Conservation (phyloP, 495 filamentous ascomycete genomes). For the Lindgomyces ingoldianus region DNA sequence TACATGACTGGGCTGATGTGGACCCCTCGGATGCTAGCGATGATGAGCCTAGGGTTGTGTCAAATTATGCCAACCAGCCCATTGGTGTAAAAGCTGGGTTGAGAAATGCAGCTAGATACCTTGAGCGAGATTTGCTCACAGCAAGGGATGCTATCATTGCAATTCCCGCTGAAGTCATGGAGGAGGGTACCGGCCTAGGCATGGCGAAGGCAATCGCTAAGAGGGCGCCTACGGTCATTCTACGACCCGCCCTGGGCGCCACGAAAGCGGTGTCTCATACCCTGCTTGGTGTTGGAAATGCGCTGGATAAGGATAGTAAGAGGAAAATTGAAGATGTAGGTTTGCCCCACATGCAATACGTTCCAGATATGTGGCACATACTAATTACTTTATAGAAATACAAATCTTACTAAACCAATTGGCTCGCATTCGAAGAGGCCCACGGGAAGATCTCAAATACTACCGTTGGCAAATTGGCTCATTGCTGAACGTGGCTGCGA, state of each 20-base stretch:
- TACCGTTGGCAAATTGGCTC: too few species aligned
- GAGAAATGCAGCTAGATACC: constrained; percentile 72
- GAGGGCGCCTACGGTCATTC: constrained; percentile 84
- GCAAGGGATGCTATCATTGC: constrained; percentile 90
- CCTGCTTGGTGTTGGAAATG: constrained; percentile 89
- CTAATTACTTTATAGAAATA: constrained; percentile 30
- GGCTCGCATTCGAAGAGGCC: too few species aligned
- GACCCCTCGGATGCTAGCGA: constrained; percentile 57
- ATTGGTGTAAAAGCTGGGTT: constrained; percentile 83
- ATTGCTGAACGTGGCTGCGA: too few species aligned
- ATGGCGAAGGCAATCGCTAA: constrained; percentile 77
- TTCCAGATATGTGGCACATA: neutral
- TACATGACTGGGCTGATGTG: constrained; percentile 64
- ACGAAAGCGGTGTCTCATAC: constrained; percentile 88
- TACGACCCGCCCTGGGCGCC: constrained; percentile 86
- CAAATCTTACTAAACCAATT: constrained; percentile 20
- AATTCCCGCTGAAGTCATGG: constrained; percentile 88
- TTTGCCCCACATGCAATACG: constrained; percentile 23
- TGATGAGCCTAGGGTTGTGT: constrained; percentile 55
- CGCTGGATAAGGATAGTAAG: constrained; percentile 79
- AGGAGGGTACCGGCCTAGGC: constrained; percentile 78
- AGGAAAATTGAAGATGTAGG: constrained; percentile 86
- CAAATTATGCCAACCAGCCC: constrained; percentile 90
- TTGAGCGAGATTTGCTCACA: constrained; percentile 81
- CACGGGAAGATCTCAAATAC: too few species aligned